Base-by-base conservation (phyloP, 768 basidiomycete species). In the Porphyrellus cyaneotinctus region DNA sequence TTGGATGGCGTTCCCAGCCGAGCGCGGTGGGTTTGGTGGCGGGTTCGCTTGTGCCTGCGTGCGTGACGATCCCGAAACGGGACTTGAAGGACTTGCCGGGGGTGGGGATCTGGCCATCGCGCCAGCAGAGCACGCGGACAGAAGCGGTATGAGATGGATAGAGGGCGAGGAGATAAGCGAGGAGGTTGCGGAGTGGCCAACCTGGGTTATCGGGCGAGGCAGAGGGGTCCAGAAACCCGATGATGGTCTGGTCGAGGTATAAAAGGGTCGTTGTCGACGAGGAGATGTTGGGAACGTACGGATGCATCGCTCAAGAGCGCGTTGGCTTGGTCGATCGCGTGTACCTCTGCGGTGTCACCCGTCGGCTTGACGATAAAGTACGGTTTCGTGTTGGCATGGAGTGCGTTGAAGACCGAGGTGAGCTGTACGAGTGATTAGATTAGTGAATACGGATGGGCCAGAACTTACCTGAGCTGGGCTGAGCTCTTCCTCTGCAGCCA, bases 1-100 rank as follows among this genome's bases (percentile, higher is more conserved):
- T 18, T 75, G 78, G 68, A 51, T 92, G 95, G 76, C 91, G 91
- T 74, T 98, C 95, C 97, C 97, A 99, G 7, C 95, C 97, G 0
- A 95, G 87, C 0, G 91, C 88, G 10, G 74, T 72, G 0, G 89
- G 87, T 10, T 76, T 71, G 4, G 53, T 31, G 41, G 43, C 32
- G 32, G 60, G 39, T 1, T 63, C 56, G 17, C 45, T 52, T 18
- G 56, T 48, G 18, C 61, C 63, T 43, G 62, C 45, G 47, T 50
- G 31, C 9, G 63, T 49, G 2, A 90, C 63, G 15, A 76, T 61
- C 0, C 87, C 88, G 43, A 84, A 74, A 24, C 83, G 80, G 56
- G 85, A 87, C 67, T 78, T 85, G 81, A 84, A 87, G 0, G 69
- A 49, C 43, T 66, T 62, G 0, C 73, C 71, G 0, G 68, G 55